Percentiles rank a stretch among this genome's conserved stretches.
Evolutionary conservation across 306 rosid genomes (phyloP).

Genomic region (Heteromeles arbutifolia): DNA sequence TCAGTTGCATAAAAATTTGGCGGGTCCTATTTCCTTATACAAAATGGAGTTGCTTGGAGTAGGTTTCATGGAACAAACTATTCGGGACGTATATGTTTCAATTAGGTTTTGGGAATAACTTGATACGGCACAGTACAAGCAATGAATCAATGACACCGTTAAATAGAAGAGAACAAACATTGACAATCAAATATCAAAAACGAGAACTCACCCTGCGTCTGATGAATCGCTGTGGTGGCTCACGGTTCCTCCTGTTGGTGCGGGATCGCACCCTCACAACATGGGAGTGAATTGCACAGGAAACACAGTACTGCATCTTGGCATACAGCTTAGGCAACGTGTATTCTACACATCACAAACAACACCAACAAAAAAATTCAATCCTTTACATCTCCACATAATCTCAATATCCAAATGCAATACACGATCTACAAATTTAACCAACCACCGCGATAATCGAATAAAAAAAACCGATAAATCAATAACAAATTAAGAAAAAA

Average conservation of each 20-base stretch:
- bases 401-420: background rate
- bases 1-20: background rate
- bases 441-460: background rate
- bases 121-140: background rate
- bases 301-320: constrained; percentile 94
- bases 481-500: background rate
- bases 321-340: constrained; percentile 91
- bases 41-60: background rate
- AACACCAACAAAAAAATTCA: background rate
- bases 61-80: background rate
- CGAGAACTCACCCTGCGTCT: constrained; percentile 59
- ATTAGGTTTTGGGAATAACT: background rate
- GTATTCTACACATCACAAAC: constrained; percentile 43
- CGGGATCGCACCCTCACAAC: constrained; percentile 95
- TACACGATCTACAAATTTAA: background rate
- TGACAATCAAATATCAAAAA: background rate
- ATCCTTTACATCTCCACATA: background rate
- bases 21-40: background rate
- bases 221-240: constrained; percentile 77
- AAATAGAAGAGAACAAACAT: background rate
- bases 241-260: constrained; percentile 76
- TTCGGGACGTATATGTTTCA: too few relatives aligned
- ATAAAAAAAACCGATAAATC: background rate
- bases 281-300: constrained; percentile 95
- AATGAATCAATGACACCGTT: background rate